Conservation (phyloP, 1,284 basidiomycete species). For the Ganoderma multipileum region DNA sequence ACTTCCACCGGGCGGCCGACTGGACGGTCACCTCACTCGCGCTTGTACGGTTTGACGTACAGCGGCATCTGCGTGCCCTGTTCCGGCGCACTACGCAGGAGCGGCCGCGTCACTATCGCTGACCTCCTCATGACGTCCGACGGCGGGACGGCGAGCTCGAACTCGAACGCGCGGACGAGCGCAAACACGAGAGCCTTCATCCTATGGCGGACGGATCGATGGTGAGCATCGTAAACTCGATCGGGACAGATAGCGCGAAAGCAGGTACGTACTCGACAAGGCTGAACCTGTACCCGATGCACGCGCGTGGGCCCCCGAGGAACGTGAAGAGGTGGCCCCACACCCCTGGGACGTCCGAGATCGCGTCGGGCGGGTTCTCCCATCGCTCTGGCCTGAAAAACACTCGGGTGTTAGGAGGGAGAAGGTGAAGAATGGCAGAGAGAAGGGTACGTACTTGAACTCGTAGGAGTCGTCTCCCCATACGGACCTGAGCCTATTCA, state of each 20-base stretch:
- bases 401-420: neutral
- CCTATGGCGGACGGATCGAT: conserved; percentile 34
- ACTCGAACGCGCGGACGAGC: conserved; percentile 61
- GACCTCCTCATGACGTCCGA: conserved; percentile 26
- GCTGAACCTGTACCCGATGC: conserved; percentile 76
- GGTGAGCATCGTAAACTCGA: neutral
- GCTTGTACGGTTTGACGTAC: conserved; percentile 17
- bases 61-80: conserved; percentile 31
- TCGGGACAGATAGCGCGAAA: neutral
- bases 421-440: neutral
- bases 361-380: conserved; percentile 53
- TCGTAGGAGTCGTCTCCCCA: conserved; percentile 64
- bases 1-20: neutral
- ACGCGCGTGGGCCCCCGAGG: conserved; percentile 63
- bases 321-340: conserved; percentile 68
- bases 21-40: conserved; percentile 8
- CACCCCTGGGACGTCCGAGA: conserved; percentile 58
- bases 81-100: conserved; percentile 23
- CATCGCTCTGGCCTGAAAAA: conserved; percentile 61
- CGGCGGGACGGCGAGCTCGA: conserved; percentile 54
- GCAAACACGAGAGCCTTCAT: conserved; percentile 64
- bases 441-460: conserved; percentile 47
- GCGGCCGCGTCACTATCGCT: conserved; percentile 29
- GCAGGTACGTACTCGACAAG: conserved; percentile 58
- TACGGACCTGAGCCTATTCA: conserved; percentile 53